Base-by-base conservation (phyloP, 768 basidiomycete genomes). In the Mycena alexandri region DNA sequence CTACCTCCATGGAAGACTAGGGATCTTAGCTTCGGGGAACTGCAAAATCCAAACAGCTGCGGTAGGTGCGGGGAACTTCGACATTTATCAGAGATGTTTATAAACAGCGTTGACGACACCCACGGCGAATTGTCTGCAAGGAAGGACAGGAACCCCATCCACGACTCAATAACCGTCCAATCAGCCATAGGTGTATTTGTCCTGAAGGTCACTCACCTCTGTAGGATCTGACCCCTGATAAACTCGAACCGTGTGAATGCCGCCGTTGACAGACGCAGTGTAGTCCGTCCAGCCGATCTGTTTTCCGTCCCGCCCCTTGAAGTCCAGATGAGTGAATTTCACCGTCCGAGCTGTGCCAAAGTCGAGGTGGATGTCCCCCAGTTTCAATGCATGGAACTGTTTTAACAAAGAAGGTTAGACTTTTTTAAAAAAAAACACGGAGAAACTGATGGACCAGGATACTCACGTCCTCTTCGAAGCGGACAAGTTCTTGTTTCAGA, bases 11-110 rank as follows among this genome's bases (percentile, higher is more conserved):
- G 61, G 29, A 63, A 63, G 13, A 63, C 44, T 2, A 63, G 52
- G 0, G 52, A 29, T 38, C 11, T 16, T 17, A 63, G 17, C 22
- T 43, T 12, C 2, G 61, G 52, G 9, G 61, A 53, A n/a, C 19
- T 21, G 29, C 61, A 62, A 53, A 62, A 62, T 3, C 61, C 61
- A 17, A 62, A 62, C 13, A 62, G 41, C 24, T 63, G 61, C 14
- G 52, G 61, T 13, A 61, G 21, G 54, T 54, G 13, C 1, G 53
- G 53, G 19, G 51, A 33, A 0, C 61, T 63, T n/a, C n/a, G 43
- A 5, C 4, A 50, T n/a, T 7, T 4, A 10, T 29, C n/a, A 24
- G 25, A n/a, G n/a, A n/a, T n/a, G n/a, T n/a, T n/a, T n/a, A n/a
- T n/a, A n/a, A n/a, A n/a, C n/a, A n/a, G n/a, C n/a, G 11, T 42